These are phyloP conservation scores for Lactifluus piperatus DNA, from an alignment of 768 basidiomycete species.

Conservation along the genomic window DNA sequence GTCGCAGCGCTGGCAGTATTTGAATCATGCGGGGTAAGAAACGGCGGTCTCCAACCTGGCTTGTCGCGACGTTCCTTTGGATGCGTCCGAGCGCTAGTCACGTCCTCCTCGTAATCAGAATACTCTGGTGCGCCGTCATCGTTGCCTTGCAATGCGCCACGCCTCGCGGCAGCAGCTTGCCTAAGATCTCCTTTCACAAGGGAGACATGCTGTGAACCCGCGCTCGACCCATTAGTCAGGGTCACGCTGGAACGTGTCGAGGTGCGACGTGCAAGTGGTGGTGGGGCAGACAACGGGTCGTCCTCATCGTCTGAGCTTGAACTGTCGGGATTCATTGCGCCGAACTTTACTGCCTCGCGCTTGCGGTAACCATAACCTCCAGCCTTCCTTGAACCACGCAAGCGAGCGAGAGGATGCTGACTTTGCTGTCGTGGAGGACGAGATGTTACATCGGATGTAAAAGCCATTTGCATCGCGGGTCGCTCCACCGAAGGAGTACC, in stretches of 20 bases:
- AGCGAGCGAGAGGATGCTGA: neutral
- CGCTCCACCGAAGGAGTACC: neutral
- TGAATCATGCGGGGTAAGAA: conserved; percentile 34
- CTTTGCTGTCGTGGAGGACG: conserved; percentile 1
- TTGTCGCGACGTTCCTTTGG: conserved; percentile 16
- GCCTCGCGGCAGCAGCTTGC: conserved; percentile 16
- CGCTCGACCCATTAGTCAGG: conserved; percentile 19
- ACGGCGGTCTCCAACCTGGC: conserved; percentile 41
- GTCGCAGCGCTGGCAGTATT: neutral
- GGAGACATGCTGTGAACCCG: conserved; percentile 16
- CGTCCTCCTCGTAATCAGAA: conserved; percentile 29
- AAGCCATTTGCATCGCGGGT: neutral
- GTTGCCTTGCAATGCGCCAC: conserved; percentile 1
- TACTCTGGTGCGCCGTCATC: conserved; percentile 21
- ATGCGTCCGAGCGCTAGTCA: conserved; percentile 18
- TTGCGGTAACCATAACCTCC: conserved; percentile 30
- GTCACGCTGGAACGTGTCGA: conserved; percentile 23
- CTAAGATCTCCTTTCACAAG: conserved; percentile 17
- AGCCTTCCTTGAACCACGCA: conserved; percentile 5
- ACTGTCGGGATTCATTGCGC: conserved; percentile 25
- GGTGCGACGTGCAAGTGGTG: conserved; percentile 10
- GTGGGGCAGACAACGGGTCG: conserved; percentile 16
- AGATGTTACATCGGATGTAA: neutral
- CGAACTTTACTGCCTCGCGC: conserved; percentile 34
- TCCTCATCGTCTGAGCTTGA: conserved; percentile 44